A percentile compares a stretch with the other conserved stretches of the same genome.
These are phyloP conservation scores for Nitzschia sp. DNA, from an alignment of 108 stramenopile genomes.

Conservation along the genomic window DNA sequence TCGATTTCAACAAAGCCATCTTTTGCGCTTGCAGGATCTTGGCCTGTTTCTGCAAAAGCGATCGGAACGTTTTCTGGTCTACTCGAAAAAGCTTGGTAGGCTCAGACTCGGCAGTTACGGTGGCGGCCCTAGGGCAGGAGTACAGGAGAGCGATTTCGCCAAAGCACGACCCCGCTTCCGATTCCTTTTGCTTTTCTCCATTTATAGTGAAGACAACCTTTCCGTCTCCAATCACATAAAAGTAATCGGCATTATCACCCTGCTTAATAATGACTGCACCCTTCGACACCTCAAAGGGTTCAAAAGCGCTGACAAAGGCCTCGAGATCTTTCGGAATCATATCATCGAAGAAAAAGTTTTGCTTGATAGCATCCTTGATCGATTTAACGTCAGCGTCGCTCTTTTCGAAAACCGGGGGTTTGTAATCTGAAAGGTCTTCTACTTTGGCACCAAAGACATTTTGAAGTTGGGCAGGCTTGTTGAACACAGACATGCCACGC, in stretches of 20 bases:
- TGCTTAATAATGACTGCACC: conserved; percentile 63
- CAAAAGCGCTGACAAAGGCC: conserved; percentile 64
- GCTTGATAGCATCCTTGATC: conserved; percentile 54
- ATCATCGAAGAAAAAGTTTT: conserved; percentile 62
- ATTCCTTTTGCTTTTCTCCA: conserved; percentile 52
- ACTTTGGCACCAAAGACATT: conserved; percentile 43
- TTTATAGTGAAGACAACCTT: conserved; percentile 66
- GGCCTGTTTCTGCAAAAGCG: conserved; percentile 26
- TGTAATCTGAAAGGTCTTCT: conserved; percentile 28
- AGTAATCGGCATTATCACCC: conserved; percentile 73
- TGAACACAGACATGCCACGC: conserved; percentile 20
- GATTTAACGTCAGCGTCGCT: conserved; percentile 46
- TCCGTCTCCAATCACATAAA: conserved; percentile 71
- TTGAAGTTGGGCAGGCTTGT: conserved; percentile 27
- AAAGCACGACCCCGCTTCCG: conserved; percentile 53
- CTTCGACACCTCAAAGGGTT: conserved; percentile 43
- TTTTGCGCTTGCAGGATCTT: conserved; percentile 22
- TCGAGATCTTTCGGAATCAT: conserved; percentile 49
- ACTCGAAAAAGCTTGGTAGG: conserved; percentile 36
- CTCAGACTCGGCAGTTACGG: conserved; percentile 44
- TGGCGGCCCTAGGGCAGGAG: conserved; percentile 78
- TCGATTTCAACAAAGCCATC: conserved; percentile 25
- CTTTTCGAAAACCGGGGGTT: conserved; percentile 47
- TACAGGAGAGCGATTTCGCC: conserved; percentile 85
- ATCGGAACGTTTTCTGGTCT: conserved; percentile 49